Evolutionary conservation across 169 alveolate genomes (phyloP).

Genomic region (Plasmodium billcollinsi): DNA sequence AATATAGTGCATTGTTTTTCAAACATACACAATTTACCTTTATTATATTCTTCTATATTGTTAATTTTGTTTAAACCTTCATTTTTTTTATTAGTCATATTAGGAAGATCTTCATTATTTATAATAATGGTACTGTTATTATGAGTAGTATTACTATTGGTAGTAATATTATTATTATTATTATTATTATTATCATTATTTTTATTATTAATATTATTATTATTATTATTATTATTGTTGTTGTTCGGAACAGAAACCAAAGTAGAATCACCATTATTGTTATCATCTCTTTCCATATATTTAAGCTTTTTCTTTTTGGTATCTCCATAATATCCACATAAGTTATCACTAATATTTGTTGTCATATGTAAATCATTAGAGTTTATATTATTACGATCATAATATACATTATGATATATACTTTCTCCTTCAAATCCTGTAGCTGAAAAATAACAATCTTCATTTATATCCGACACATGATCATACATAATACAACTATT

Average conservation of each 20-base stretch:
- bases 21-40: not conserved
- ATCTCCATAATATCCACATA: conserved; percentile 1
- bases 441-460: conserved; percentile 13
- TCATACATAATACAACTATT: conserved; percentile 18
- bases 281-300: not conserved
- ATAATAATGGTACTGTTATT: not conserved
- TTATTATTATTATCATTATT: no score
- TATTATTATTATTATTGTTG: not conserved
- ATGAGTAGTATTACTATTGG: not conserved
- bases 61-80: not conserved
- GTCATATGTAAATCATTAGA: not conserved
- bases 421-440: conserved; percentile 15
- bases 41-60: not conserved
- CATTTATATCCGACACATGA: conserved; percentile 13
- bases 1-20: no score
- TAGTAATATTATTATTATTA: no score
- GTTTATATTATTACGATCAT: conserved; percentile 22
- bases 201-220: not conserved
- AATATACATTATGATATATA: conserved; percentile 15
- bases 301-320: not conserved
- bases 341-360: conserved; percentile 27
- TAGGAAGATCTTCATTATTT: not conserved
- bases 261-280: no score
- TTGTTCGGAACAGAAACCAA: not conserved
- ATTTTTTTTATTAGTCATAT: not conserved